A percentile compares a stretch with the other conserved stretches of the same genome.
Conservation (phyloP, 169 alveolate genomes). For the Plasmodium malariae region DNA sequence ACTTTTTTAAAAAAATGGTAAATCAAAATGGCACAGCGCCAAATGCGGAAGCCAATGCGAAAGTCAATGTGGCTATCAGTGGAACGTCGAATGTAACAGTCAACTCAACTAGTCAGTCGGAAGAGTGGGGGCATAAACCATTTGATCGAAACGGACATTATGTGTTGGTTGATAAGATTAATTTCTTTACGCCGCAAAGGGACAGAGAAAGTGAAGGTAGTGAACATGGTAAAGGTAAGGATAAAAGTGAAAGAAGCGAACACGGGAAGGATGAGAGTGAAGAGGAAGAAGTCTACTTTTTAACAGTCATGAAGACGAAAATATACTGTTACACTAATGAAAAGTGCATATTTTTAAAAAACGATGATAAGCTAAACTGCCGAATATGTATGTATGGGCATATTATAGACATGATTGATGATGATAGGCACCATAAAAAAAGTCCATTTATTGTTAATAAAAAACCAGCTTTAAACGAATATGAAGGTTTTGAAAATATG, state of each 20-base stretch:
- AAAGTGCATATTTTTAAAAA: conserved; percentile 61
- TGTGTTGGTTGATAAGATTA: background rate
- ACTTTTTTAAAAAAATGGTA: conserved; percentile 27
- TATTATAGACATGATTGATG: conserved; percentile 30
- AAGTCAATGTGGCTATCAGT: background rate
- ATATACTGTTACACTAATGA: conserved; percentile 25
- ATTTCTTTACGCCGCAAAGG: background rate
- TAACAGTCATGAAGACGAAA: conserved; percentile 28
- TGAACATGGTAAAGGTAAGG: background rate
- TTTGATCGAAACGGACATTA: conserved; percentile 12
- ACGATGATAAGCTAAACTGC: conserved; percentile 37
- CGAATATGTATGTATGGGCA: conserved; percentile 54
- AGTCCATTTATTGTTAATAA: conserved; percentile 24
- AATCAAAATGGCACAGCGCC: background rate
- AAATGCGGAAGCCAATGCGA: no score
- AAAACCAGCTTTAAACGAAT: conserved; percentile 29
- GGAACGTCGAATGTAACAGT: no score
- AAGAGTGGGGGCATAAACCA: background rate
- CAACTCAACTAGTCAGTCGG: no score
- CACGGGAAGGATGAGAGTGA: background rate
- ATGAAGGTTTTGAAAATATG: conserved; percentile 20
- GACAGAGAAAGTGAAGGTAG: background rate
- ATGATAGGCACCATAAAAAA: background rate
- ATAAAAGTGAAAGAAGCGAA: background rate
- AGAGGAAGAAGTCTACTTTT: conserved; percentile 17